These are phyloP conservation scores for Fusarium acutatum DNA, from an alignment of 2,329 filamentous ascomycete genomes.

Conservation along the genomic window DNA sequence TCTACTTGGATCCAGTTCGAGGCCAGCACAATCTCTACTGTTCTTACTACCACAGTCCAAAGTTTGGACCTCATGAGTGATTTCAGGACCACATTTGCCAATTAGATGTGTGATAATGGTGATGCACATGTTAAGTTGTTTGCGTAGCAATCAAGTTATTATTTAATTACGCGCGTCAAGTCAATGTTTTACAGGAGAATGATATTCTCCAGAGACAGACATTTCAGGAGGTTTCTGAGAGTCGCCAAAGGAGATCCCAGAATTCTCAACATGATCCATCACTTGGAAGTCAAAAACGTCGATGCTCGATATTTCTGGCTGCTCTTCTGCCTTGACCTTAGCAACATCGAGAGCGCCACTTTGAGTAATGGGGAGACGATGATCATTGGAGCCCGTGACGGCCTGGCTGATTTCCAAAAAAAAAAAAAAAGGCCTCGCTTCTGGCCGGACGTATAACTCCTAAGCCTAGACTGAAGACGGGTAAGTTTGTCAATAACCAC, in stretches of 20 bases:
- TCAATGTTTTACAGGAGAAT: not conserved
- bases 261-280: not conserved
- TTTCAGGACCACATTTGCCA: not conserved
- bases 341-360: not conserved
- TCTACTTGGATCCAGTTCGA: not conserved
- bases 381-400: not conserved
- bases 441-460: not conserved
- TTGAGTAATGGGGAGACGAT: not conserved
- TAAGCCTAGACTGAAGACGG: not conserved
- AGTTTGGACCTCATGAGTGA: not conserved
- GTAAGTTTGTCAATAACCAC: not conserved
- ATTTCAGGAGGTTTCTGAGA: not conserved
- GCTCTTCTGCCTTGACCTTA: not conserved
- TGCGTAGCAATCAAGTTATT: rapidly evolving
- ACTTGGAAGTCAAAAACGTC: not conserved
- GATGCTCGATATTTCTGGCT: not conserved
- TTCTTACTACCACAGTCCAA: not conserved
- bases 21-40: not conserved
- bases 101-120: not conserved
- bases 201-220: not conserved
- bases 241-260: not conserved
- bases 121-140: not conserved
- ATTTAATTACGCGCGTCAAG: not conserved
- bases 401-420: not conserved
- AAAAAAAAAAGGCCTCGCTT: not conserved